phyloP scores from a whole-genome alignment of 768 basidiomycete species.

The Boletus reticulatus region DNA sequence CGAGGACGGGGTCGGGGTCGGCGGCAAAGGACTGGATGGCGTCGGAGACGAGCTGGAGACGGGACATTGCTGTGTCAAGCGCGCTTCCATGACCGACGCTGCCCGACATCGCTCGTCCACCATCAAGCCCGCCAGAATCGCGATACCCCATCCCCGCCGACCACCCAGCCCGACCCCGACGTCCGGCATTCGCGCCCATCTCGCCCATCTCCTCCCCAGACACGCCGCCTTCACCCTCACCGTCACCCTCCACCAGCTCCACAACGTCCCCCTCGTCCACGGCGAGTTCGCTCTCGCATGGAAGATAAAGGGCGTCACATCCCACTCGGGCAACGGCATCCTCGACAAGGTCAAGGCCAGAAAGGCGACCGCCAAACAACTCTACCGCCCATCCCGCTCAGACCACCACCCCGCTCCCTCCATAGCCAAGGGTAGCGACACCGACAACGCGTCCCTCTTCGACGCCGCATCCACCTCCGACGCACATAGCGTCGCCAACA shows the following conservation, averaged over 20 bases:
- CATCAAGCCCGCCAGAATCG: not conserved
- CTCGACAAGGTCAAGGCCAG: conserved; percentile 38
- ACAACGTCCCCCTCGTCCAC: conserved; percentile 66
- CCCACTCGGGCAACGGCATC: conserved; percentile 40
- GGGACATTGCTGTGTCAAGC: not conserved
- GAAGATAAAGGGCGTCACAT: conserved; percentile 62
- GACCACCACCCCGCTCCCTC: not conserved
- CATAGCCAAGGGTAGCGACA: conserved; percentile 20
- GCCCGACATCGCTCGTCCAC: conserved; percentile 3
- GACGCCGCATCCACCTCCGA: conserved; percentile 27
- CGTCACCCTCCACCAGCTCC: conserved; percentile 62
- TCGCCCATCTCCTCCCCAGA: conserved; percentile 58
- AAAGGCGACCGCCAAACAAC: conserved; percentile 15
- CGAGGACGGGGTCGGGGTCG: conserved; percentile 33
- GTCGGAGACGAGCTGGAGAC: not conserved
- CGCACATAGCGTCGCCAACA: conserved; percentile 27
- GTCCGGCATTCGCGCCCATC: conserved; percentile 49
- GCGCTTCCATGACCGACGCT: conserved; percentile 1
- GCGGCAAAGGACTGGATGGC: conserved; percentile 18
- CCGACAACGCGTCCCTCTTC: conserved; percentile 23
- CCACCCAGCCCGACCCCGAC: not conserved
- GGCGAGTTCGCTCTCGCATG: conserved; percentile 71
- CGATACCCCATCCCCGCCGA: not conserved
- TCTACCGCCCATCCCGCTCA: not conserved
- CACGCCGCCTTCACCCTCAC: conserved; percentile 66